phyloP scores from a whole-genome alignment of 108 stramenopile genomes.

The Nitzschia putrida region DNA sequence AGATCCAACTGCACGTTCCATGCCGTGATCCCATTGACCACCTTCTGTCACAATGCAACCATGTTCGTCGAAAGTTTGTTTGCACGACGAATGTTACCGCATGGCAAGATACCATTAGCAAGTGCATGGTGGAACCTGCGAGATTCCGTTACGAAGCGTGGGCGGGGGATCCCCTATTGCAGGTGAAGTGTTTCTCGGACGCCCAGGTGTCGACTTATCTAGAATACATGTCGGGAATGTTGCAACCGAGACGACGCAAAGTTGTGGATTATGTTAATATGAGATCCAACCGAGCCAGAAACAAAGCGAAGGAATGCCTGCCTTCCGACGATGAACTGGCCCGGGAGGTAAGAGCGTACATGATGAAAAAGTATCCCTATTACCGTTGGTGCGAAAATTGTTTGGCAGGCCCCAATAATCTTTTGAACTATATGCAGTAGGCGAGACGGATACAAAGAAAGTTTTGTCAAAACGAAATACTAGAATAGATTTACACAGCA shows the following conservation, averaged over 20 bases:
- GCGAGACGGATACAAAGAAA: too few relatives aligned
- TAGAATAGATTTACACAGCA: too few relatives aligned
- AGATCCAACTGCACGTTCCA: conserved; percentile 48
- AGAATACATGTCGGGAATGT: neutral
- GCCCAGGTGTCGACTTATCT: neutral
- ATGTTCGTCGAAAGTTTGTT: conserved; percentile 7
- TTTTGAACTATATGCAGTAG: conserved; percentile 5
- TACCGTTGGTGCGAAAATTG: conserved; percentile 32
- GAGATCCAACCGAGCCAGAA: neutral
- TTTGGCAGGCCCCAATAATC: conserved; percentile 13
- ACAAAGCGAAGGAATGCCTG: conserved; percentile 7
- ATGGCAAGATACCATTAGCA: neutral
- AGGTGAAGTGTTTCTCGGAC: neutral
- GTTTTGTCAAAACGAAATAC: too few relatives aligned
- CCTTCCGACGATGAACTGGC: neutral
- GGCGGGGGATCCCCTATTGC: neutral
- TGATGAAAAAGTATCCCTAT: conserved; percentile 21
- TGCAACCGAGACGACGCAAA: conserved; percentile 1
- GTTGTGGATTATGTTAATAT: neutral
- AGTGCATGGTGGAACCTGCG: neutral
- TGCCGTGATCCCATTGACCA: conserved; percentile 49
- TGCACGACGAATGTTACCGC: neutral
- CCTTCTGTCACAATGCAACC: conserved; percentile 41
- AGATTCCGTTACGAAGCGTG: neutral
- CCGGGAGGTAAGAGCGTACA: conserved; percentile 5